Base-by-base conservation (phyloP, 179 eudicot species). In the Silene noctiflora region DNA sequence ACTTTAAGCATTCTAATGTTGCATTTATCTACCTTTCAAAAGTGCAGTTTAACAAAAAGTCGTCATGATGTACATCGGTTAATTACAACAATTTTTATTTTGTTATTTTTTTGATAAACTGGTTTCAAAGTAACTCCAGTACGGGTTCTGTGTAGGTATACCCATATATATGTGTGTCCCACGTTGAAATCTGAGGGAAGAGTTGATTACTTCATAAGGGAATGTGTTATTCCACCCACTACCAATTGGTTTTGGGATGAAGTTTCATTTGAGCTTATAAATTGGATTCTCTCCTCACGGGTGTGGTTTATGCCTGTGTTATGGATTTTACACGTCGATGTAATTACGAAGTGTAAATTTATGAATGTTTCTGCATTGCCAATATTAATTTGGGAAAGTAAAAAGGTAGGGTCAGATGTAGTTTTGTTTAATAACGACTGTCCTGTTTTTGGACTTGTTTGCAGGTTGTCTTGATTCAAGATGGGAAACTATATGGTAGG, bases 391-490 rank as follows among this genome's bases (percentile, higher is more conserved):
- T 21, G 8, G 59, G 60, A n/a, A 2, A 20, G 58, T 46, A n/a
- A 17, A 42, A n/a, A 17, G 66, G 22, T 66, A 42, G 72, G 56
- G 65, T 20, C 33, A 60, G 7, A 44, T 67, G 35, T n/a, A 35
- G 51, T 7, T 5, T 17, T 16, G 1, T 48, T 44, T 62, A 39
- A 7, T 68, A 21, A 67, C 22, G 27, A 58, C 17, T 20, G 46
- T 68, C 51, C 67, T 70, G 56, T 80, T 73, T 76, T 61, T 74
- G 77, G 69, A 63, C 68, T 74, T 62, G 58, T 76, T 63, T 70
- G 81, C 97, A 95, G 99, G 84, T 86, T 85, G 85, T 91, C 74
- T 87, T 95, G 89, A 82, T 93, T 82, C 95, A 95, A 87, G 98
- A 93, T 84, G 93, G 91, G 76, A 95, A 90, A 81, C 86, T 95